Percentiles rank a stretch among this genome's conserved stretches.
phyloP scores from a whole-genome alignment of 2,329 filamentous ascomycete genomes.

The Escovopsis sp. region DNA sequence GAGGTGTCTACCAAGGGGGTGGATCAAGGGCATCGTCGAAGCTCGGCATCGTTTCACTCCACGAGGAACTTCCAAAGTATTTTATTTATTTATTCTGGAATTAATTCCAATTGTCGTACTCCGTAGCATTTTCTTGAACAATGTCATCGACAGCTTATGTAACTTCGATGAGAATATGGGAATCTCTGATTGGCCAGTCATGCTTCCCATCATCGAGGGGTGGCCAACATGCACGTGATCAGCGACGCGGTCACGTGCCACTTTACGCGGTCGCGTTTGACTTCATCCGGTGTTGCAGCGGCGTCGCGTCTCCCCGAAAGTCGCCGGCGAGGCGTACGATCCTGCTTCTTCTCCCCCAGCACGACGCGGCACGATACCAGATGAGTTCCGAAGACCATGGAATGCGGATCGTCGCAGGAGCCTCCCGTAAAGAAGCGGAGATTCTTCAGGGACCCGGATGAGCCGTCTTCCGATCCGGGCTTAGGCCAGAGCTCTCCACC shows the following conservation, averaged over 20 bases:
- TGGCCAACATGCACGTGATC: not conserved
- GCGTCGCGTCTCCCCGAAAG: slow-evolving; percentile 25
- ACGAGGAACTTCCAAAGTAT: too few species aligned
- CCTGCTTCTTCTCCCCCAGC: too few species aligned
- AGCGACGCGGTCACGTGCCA: slow-evolving; percentile 23
- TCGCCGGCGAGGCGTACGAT: not conserved
- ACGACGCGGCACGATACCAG: not conserved
- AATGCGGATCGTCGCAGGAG: slow-evolving; percentile 21
- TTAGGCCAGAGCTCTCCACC: slow-evolving; percentile 9
- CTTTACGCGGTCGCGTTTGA: slow-evolving; percentile 16
- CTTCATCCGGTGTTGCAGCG: not conserved
- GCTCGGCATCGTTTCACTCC: too few species aligned
- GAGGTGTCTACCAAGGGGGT: too few species aligned
- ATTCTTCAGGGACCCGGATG: slow-evolving; percentile 21
- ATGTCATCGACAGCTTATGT: too few species aligned
- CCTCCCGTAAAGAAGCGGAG: slow-evolving; percentile 30
- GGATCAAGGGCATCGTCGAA: too few species aligned
- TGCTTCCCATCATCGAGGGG: slow-evolving; percentile 1
- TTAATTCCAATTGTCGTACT: too few species aligned
- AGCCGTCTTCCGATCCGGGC: slow-evolving; percentile 14
- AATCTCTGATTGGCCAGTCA: too few species aligned
- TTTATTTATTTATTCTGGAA: too few species aligned
- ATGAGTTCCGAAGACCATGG: slow-evolving; percentile 19
- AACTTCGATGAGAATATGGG: too few species aligned
- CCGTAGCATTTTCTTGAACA: too few species aligned